These are phyloP conservation scores for Melanogaster broomeanus DNA, from an alignment of 768 basidiomycete genomes.

Conservation along the genomic window DNA sequence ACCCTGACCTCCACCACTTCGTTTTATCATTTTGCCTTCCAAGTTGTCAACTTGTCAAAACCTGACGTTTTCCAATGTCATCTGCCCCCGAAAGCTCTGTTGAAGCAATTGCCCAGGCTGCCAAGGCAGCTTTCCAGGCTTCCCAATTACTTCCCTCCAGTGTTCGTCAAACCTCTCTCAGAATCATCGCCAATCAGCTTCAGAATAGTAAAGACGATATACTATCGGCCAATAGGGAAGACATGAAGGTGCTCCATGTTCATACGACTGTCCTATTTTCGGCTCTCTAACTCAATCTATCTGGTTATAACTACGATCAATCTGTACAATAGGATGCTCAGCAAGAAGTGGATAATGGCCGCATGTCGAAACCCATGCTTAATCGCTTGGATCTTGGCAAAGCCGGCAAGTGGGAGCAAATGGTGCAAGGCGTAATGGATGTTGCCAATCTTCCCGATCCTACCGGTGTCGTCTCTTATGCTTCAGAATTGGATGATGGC, in stretches of 20 bases:
- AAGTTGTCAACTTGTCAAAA: too few relatives aligned
- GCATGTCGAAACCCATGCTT: constrained; percentile 81
- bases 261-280: not conserved
- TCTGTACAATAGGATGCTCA: constrained; percentile 80
- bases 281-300: not conserved
- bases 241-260: constrained; percentile 63
- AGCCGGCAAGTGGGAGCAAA: constrained; percentile 90
- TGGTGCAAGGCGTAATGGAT: constrained; percentile 88
- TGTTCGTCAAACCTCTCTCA: constrained; percentile 72
- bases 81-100: constrained; percentile 27
- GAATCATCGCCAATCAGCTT: constrained; percentile 68
- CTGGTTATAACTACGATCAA: not conserved
- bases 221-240: constrained; percentile 76
- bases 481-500: constrained; percentile 82
- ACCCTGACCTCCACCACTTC: not conserved
- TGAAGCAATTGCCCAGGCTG: constrained; percentile 71
- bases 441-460: constrained; percentile 88
- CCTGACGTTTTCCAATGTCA: constrained; percentile 4
- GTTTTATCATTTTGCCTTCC: too few relatives aligned
- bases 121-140: constrained; percentile 82
- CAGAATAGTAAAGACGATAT: constrained; percentile 65
- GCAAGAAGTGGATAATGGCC: constrained; percentile 76
- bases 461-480: constrained; percentile 84
- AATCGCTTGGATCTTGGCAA: constrained; percentile 79
- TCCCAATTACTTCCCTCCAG: constrained; percentile 76